phyloP scores from a whole-genome alignment of 169 alveolate species.

The Babesia gibsoni region DNA sequence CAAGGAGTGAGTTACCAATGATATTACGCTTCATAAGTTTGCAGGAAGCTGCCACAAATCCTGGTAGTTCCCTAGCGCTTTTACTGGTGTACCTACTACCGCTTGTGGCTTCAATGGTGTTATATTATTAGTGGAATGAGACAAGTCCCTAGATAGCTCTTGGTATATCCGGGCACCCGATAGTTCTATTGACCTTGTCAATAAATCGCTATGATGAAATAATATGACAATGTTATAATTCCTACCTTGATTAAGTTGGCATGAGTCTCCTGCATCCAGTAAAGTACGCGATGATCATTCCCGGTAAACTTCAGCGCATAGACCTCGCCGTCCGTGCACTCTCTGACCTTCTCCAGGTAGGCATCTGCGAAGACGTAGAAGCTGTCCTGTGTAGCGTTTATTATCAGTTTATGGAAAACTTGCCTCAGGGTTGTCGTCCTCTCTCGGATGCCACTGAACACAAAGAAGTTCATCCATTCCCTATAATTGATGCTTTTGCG shows the following conservation, averaged over 20 bases:
- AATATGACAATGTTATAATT: too few species aligned
- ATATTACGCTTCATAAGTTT: too few species aligned
- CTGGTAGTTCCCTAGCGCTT: too few species aligned
- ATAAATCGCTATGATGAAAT: not conserved
- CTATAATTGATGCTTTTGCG: not conserved
- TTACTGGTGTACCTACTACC: too few species aligned
- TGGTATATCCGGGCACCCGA: conserved; percentile 13
- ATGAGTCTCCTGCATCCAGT: conserved; percentile 71
- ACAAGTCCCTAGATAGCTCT: too few species aligned
- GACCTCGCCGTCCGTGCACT: conserved; percentile 59
- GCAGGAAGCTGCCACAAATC: too few species aligned
- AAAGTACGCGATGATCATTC: conserved; percentile 52
- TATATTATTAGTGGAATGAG: too few species aligned
- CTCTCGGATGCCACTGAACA: conserved; percentile 44
- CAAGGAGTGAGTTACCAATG: too few species aligned
- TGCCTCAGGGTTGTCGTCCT: conserved; percentile 10
- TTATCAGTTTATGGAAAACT: not conserved
- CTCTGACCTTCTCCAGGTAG: conserved; percentile 47
- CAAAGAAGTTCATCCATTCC: conserved; percentile 42
- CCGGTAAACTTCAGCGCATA: conserved; percentile 59
- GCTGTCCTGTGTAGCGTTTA: conserved; percentile 23
- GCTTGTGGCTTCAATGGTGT: too few species aligned
- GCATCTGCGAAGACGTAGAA: conserved; percentile 66
- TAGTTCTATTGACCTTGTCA: conserved; percentile 3
- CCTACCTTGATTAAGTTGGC: conserved; percentile 33